Evolutionary conservation across 441 rosid genomes (phyloP), one percentile per base, ranked within the genome.

Genomic region (Erodium trifolium): DNA sequence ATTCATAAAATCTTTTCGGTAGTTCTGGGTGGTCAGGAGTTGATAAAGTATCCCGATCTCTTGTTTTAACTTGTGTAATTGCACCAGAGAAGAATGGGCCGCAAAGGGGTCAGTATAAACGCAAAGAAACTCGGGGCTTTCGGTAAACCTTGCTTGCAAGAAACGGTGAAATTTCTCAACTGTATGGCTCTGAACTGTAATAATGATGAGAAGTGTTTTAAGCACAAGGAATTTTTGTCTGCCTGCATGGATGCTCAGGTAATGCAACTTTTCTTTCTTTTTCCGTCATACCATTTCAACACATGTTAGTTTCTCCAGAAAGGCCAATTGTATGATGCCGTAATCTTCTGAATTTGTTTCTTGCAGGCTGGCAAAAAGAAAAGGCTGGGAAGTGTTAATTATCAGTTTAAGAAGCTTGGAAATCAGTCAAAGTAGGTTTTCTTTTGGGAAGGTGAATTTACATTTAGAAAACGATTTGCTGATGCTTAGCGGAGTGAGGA

Each of bases 211-310:
- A 43, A 43, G 49, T 43, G 49, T 43, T 43, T 43, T 9, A 43
- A 43, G 49, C 12, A 43, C 8, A 43, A 43, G 8, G 49, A 43
- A 4, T 4, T 43, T 43, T 43, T 43, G 12, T 6, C 49, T 43
- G 49, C 49, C 49, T 43, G 49, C 49, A 43, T 43, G 49, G 49
- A 43, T 43, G 49, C 49, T 43, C 49, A 43, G 49, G 49, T 43
- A 43, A 43, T 43, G 49, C 0, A 9, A 43, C 49, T 7, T 43
- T 43, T 43, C 49, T 43, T 4, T 43, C 12, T 6, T 43, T 43
- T 43, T 43, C 8, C 2, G 2, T 9, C 49, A 43, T 9, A 9
- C 49, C 49, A 43, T 9, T 43, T 43, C 49, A 43, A 43, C 49
- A 9, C 12, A 43, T 43, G 11, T 43, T 43, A 43, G 2, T 43